Base-by-base conservation (phyloP, 192 early-diverging fungal species). In the Coemansia asiatica region DNA sequence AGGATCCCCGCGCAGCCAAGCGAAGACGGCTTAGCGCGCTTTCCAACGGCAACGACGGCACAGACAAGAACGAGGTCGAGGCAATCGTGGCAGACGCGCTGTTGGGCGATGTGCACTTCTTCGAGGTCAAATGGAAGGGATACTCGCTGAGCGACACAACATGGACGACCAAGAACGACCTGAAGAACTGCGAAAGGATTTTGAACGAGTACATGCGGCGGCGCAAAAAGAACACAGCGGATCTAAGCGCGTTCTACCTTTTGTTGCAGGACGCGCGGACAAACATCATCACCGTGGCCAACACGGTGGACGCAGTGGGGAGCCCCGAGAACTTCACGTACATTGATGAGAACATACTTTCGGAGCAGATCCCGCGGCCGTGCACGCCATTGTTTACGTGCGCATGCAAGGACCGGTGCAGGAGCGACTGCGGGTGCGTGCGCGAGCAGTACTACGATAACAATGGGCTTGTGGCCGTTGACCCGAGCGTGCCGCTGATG, bases 331-430 rank as follows among this genome's bases (percentile, higher is more conserved):
- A 67, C 62, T 82, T 82, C 53, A 72, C 38, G 21, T 82, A 72
- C 67, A 76, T 82, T 28, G 68, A 76, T 56, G 29, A 67, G 18
- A 67, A 21, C 67, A 67, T 73, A 5, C 73, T 65, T 56, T 63
- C 79, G 6, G 71, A 76, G 21, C 64, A 70, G 4, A 75, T 82
- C 36, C 79, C 79, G 28, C 63, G 69, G 19, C 79, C 79, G 6
- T 76, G 70, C 51, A 63, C 72, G 47, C 68, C 72, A 9, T 12
- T 80, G 69, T 61, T 65, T 38, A 21, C 50, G 33, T 83, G 82
- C 62, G 33, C 40, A 31, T 83, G 82, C 64, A 61, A 28, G 8
- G 60, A 71, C 55, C 33, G 47, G 4, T 72, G 70, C 63, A 22
- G 29, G 13, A 53, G 25, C 1, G 60, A 59, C 27, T 76, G 72